Evolutionary conservation across 2,329 filamentous ascomycete genomes (phyloP).

Genomic region (Cytospora schulzeri): DNA sequence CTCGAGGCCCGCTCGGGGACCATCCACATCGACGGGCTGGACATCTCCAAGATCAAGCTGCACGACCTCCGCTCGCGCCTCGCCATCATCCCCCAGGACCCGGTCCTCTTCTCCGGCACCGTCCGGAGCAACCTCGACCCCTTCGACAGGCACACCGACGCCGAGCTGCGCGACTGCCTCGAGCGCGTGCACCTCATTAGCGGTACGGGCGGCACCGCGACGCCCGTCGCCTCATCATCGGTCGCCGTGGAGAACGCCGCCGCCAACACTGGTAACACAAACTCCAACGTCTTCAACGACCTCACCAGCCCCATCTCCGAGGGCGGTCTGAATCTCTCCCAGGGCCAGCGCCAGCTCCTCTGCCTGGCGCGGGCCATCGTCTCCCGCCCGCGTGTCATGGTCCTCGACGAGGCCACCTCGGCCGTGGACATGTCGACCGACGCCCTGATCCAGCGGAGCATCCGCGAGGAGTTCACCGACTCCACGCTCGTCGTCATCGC

Average conservation of each 20-base stretch:
- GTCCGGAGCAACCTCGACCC: conserved; percentile 77
- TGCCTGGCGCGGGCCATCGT: conserved; percentile 75
- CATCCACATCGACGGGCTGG: conserved; percentile 72
- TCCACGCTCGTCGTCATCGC: conserved; percentile 74
- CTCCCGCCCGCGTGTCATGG: conserved; percentile 72
- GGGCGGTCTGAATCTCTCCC: conserved; percentile 73
- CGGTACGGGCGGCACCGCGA: conserved; percentile 41
- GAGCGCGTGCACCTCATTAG: conserved; percentile 66
- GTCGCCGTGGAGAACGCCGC: conserved; percentile 41
- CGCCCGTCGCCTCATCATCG: conserved; percentile 43
- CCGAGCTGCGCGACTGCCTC: conserved; percentile 69
- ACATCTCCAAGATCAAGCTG: conserved; percentile 72
- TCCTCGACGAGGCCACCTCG: conserved; percentile 78
- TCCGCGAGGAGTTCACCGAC: conserved; percentile 70
- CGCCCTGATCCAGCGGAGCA: conserved; percentile 70
- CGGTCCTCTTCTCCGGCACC: conserved; percentile 79
- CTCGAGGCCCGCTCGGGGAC: conserved; percentile 67
- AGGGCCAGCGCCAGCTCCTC: conserved; percentile 75
- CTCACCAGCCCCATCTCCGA: conserved; percentile 68
- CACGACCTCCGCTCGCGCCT: conserved; percentile 72
- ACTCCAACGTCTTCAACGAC: conserved; percentile 66
- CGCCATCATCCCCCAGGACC: conserved; percentile 80
- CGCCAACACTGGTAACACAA: conserved; percentile 45
- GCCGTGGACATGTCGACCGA: conserved; percentile 80
- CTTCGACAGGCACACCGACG: conserved; percentile 70